Evolutionary conservation across 2,329 filamentous ascomycete genomes (phyloP), one percentile per base, ranked within the genome.

Genomic region (Fusarium sacchari): DNA sequence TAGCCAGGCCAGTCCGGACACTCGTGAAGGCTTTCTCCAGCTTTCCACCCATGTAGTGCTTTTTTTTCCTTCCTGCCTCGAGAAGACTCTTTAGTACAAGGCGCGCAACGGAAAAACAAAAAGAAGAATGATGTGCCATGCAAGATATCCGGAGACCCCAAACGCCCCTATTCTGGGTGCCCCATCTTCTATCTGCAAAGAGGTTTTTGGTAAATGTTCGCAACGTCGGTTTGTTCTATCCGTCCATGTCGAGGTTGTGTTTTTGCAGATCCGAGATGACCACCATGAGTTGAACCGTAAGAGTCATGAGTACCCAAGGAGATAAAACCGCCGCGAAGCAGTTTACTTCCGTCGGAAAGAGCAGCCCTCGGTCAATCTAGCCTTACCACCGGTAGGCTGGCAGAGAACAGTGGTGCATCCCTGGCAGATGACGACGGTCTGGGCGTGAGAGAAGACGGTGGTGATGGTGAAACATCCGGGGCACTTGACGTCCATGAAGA

Each of bases 401-500:
- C 96, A 99, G 77, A 99, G 94, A 80, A 99, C 96, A 82, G 97
- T 98, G 83, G 96, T 97, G 94, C 96, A 99, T 83, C 96, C 96
- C 84, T 95, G 95, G 93, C 96, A 99, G 91, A 98, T 97, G 87
- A 99, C 96, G 86, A 99, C 96, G 85, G 96, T 99, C 91, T 99
- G 96, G 87, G 96, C 96, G 91, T 99, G 96, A 77, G 96, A 98
- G 94, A 98, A 99, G 88, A 99, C 96, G 86, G 96, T 99, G 87
- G 96, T 99, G 92, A 99, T 99, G 87, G 95, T 98, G 93, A 98
- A 99, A 94, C 96, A 99, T 83, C 96, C 96, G 86, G 96, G 96
- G 94, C 96, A 99, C 93, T 99, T 99, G 90, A 99, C 96, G 86
- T 99, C 96, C 96, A 99, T 99, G 94, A 99, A 99, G 94, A 98